Evolutionary conservation across 495 filamentous ascomycete genomes (phyloP).

Genomic region (Usnea hakonensis): DNA sequence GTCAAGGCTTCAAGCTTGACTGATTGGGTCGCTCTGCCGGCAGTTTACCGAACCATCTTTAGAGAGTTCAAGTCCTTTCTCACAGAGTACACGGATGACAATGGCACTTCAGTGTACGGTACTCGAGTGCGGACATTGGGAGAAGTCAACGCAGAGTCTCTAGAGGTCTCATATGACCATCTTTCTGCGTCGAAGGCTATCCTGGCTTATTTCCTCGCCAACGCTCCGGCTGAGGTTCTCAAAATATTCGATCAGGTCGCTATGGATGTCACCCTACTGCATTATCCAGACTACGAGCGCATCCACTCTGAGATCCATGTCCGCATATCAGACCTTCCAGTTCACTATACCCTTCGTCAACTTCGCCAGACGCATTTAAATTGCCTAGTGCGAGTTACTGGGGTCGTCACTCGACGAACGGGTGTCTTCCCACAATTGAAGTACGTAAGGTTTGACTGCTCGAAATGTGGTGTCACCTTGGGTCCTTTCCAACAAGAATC

Average conservation of each 20-base stretch:
- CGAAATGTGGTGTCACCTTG: constrained; percentile 83
- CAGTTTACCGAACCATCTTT: constrained; percentile 87
- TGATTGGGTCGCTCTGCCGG: constrained; percentile 87
- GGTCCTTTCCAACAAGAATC: constrained; percentile 98
- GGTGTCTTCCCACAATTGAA: constrained; percentile 98
- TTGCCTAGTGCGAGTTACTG: constrained; percentile 87
- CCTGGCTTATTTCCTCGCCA: constrained; percentile 95
- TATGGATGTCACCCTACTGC: constrained; percentile 86
- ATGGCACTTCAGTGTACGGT: constrained; percentile 86
- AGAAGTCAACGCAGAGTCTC: constrained; percentile 90
- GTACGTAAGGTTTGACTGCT: constrained; percentile 95
- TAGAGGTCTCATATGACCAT: constrained; percentile 95
- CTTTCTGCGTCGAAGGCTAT: constrained; percentile 84
- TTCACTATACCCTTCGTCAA: constrained; percentile 94
- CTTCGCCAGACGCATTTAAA: constrained; percentile 95
- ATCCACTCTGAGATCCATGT: constrained; percentile 99
- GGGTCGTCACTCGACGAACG: constrained; percentile 91
- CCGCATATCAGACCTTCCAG: constrained; percentile 87
- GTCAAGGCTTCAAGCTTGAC: constrained; percentile 88
- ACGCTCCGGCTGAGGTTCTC: constrained; percentile 85
- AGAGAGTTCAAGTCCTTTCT: constrained; percentile 96
- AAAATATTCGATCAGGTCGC: constrained; percentile 97
- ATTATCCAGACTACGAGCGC: constrained; percentile 95
- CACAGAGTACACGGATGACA: constrained; percentile 86
- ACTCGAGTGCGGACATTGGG: constrained; percentile 86